Evolutionary conservation across 768 basidiomycete species (phyloP), one percentile per base, ranked within the genome.

Genomic region (Plicaturopsis crispa): DNA sequence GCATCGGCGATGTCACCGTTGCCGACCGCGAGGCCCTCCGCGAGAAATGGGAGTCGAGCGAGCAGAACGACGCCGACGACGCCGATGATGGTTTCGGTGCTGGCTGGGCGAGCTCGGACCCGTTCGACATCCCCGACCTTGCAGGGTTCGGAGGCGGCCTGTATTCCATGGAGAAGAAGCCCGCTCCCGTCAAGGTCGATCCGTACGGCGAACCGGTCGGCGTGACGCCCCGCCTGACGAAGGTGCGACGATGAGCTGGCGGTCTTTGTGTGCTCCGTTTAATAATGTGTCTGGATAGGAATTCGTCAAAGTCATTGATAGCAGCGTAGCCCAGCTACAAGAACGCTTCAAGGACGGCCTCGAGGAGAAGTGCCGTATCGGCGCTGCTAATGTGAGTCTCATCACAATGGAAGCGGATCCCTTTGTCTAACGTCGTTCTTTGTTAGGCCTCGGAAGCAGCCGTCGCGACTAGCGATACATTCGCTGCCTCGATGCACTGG

Each of bases 401-500:
- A 33, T 35, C 22, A 35, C 32, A 12, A n/a, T 23, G 6, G 2
- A 21, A n/a, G 13, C 20, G 3, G 17, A 28, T 30, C 20, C 21
- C 26, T 35, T 20, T 18, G 13, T 20, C 24, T 14, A 32, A 23
- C n/a, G 13, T 41, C 21, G 43, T 16, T 37, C n/a, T n/a, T n/a
- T n/a, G n/a, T 5, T 36, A 67, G 64, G 63, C 65, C 39, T 61
- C 73, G 11, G 56, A 56, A 1, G 59, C 61, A 36, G 72, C 78
- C 6, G 56, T 78, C 5, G 43, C 60, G 5, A 71, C 68, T 7
- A 54, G 64, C 0, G 74, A 78, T 36, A 59, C 65, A 4, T 74
- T 80, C 47, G 67, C 71, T 1, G 53, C 48, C 5, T 62, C 66
- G 4, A 75, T 78, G 71, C 76, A 80, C 43, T 80, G 78, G 77